Evolutionary conservation across 2,329 filamentous ascomycete genomes (phyloP), one percentile per base, ranked within the genome.

Genomic region (Colletotrichum lupini): DNA sequence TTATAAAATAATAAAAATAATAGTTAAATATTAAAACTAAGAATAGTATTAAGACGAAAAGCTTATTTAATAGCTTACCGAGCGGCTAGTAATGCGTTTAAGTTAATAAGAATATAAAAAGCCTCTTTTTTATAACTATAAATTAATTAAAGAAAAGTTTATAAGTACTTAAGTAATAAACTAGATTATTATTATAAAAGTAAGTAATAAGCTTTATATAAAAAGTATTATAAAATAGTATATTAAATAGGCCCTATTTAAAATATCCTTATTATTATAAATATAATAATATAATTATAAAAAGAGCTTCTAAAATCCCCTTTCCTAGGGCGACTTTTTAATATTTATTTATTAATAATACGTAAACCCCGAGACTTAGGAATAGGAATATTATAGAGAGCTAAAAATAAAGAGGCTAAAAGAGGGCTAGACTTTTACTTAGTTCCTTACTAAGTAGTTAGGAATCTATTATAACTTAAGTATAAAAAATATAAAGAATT

Each of bases 11-110:
- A 24, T 24, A 24, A 3, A 24, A 24, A 24, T 24, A 24, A 24
- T 24, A 24, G 3, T 24, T 24, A 24, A 24, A 24, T 1, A 24
- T 2, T 3, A 3, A 24, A 24, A 24, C 3, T 24, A 24, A 24
- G 3, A 24, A 3, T 3, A 3, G 24, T 1, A 1, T 24, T 24
- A 24, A 24, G 3, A 24, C 3, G 3, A 24, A 3, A 3, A 24
- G 24, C 3, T 24, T 3, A 3, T 24, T 24, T 24, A 24, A 26
- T 26, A 56, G 1, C 24, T 56, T 56, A 56, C 16, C 30, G 30
- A 56, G 2, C 3, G 1, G 1, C 0, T n/a, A 30, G 1, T 30
- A n/a, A 19, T 0, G 0, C 2, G 0, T 16, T n/a, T 56, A 30
- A 14, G 0, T 1, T 56, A 56, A 30, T 16, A 16, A 5, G 1